These are phyloP conservation scores for Plicaturopsis crispa DNA, from an alignment of 768 basidiomycete species.

Conservation along the genomic window DNA sequence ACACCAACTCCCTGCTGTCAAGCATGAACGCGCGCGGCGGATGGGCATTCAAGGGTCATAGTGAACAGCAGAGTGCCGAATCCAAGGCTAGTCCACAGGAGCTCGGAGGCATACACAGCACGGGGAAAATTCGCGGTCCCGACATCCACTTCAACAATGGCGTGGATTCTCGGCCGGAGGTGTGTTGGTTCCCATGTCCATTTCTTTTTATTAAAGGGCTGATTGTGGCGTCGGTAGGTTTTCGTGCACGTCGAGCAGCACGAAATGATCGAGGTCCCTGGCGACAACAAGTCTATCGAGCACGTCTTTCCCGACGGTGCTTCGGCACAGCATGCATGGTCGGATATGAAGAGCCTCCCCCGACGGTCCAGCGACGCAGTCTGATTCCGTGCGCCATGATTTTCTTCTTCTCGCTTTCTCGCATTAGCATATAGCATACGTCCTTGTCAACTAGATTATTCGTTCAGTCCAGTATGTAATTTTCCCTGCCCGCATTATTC, in stretches of 20 bases:
- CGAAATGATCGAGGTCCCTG: conserved; percentile 20
- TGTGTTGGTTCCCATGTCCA: neutral
- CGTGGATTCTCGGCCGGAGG: neutral
- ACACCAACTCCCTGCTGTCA: conserved; percentile 31
- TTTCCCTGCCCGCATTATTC: too few species aligned
- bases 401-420: too few species aligned
- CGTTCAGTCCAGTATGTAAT: too few species aligned
- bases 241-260: conserved; percentile 25
- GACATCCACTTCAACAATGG: neutral
- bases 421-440: too few species aligned
- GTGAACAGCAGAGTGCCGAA: neutral
- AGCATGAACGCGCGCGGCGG: conserved; percentile 28
- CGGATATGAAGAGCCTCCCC: neutral
- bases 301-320: neutral
- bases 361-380: neutral
- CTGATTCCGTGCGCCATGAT: too few species aligned
- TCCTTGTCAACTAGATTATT: too few species aligned
- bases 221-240: conserved; percentile 2
- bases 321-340: neutral
- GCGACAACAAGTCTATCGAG: neutral
- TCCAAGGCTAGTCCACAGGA: too few species aligned
- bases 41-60: conserved; percentile 13
- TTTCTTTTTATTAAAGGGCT: neutral
- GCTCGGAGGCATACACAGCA: neutral
- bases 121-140: neutral